A percentile compares a stretch with the other conserved stretches of the same genome.
Evolutionary conservation across 305 asterid genomes (phyloP).

Genomic region (Fraxinus greggii): DNA sequence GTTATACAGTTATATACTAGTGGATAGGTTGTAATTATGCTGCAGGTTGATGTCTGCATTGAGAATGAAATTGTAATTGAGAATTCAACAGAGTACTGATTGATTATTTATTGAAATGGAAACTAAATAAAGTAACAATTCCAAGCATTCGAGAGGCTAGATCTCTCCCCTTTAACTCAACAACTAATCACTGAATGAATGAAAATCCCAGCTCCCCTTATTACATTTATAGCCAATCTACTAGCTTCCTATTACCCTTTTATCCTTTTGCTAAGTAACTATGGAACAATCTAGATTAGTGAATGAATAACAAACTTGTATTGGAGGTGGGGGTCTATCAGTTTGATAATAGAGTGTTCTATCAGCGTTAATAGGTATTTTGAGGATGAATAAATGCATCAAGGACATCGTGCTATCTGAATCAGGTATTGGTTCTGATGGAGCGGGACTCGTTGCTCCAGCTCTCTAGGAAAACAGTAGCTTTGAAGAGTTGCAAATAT

Average conservation of each 20-base stretch:
- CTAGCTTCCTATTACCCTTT: too few relatives aligned
- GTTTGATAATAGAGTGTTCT: slow-evolving; percentile 44
- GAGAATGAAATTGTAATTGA: background rate
- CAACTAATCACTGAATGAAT: too few relatives aligned
- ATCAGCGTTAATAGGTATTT: slow-evolving; percentile 42
- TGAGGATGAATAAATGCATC: slow-evolving; percentile 40
- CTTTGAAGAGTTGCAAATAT: slow-evolving; percentile 61
- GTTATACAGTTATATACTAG: background rate
- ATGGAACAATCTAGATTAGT: too few relatives aligned
- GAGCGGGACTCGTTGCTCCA: slow-evolving; percentile 53
- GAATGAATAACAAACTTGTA: slow-evolving; percentile 32
- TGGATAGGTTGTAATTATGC: background rate
- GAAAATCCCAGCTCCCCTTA: too few relatives aligned
- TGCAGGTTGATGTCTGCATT: background rate
- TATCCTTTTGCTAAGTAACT: too few relatives aligned
- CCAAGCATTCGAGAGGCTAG: too few relatives aligned
- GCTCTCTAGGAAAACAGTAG: slow-evolving; percentile 50
- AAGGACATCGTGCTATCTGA: slow-evolving; percentile 53
- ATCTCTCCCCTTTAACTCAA: too few relatives aligned
- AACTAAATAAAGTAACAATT: background rate
- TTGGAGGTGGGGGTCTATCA: slow-evolving; percentile 35
- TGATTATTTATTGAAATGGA: background rate
- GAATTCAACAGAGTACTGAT: background rate
- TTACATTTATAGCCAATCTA: too few relatives aligned
- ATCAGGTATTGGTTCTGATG: slow-evolving; percentile 62